A percentile compares a stretch with the other conserved stretches of the same genome.
phyloP scores from a whole-genome alignment of 2,329 filamentous ascomycete genomes.

The Botryosphaeria dothidea region DNA sequence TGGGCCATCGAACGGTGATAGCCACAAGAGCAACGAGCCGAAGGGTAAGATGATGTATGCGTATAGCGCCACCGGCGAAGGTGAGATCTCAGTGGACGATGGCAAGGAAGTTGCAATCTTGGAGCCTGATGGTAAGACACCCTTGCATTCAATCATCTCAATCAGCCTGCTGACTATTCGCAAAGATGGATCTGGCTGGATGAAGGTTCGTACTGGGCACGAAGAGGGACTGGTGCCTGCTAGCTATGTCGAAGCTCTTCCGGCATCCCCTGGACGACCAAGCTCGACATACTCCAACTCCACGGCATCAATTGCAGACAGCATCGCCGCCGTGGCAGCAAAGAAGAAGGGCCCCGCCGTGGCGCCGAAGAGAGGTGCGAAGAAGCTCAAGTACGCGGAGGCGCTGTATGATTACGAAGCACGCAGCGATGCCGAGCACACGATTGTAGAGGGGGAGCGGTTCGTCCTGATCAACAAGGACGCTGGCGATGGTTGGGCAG shows the following conservation, averaged over 20 bases:
- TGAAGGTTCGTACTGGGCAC: slow-evolving; percentile 73
- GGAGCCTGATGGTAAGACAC: slow-evolving; percentile 79
- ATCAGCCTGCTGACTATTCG: neutral
- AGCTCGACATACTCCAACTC: slow-evolving; percentile 72
- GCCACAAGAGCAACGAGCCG: slow-evolving; percentile 51
- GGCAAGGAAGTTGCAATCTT: slow-evolving; percentile 73
- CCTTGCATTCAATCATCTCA: slow-evolving; percentile 17
- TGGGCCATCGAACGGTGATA: slow-evolving; percentile 48
- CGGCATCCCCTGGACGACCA: slow-evolving; percentile 37
- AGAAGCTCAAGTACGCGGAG: slow-evolving; percentile 91
- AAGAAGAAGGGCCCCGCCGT: slow-evolving; percentile 94
- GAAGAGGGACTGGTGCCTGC: slow-evolving; percentile 86
- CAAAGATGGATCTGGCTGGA: slow-evolving; percentile 87
- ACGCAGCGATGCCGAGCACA: slow-evolving; percentile 82
- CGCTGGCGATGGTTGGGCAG: slow-evolving; percentile 91
- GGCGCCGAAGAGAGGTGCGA: slow-evolving; percentile 84
- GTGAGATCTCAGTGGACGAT: slow-evolving; percentile 78
- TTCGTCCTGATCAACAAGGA: slow-evolving; percentile 90
- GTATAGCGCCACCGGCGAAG: slow-evolving; percentile 78
- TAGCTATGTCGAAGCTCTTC: slow-evolving; percentile 73
- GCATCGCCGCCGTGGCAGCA: slow-evolving; percentile 41
- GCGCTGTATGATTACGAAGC: slow-evolving; percentile 91
- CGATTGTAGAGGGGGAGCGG: slow-evolving; percentile 85
- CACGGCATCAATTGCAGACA: slow-evolving; percentile 69
- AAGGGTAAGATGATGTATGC: slow-evolving; percentile 87